phyloP scores from a whole-genome alignment of 192 early-diverging fungal genomes.

The Coemansia sp. region DNA sequence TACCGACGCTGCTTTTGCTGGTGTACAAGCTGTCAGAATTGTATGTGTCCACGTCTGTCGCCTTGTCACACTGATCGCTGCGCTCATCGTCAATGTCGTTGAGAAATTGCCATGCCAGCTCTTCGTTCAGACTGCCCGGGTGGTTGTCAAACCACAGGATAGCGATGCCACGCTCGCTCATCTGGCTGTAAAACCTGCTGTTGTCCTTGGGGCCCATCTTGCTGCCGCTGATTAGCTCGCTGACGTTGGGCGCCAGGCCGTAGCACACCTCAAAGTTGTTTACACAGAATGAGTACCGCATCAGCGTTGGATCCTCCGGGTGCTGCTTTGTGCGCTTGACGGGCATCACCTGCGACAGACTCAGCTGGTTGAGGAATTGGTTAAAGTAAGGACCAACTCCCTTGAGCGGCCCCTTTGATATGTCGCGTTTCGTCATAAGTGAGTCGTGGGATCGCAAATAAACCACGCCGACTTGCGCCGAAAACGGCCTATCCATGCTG shows the following conservation, averaged over 20 bases:
- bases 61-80: background rate
- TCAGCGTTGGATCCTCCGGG: constrained; percentile 18
- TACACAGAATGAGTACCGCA: constrained; percentile 33
- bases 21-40: background rate
- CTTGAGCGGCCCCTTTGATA: constrained; percentile 38
- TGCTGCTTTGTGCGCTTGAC: constrained; percentile 23
- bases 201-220: constrained; percentile 29
- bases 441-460: constrained; percentile 46
- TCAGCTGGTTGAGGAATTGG: constrained; percentile 31
- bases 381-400: constrained; percentile 39
- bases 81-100: background rate
- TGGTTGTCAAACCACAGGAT: constrained; percentile 48
- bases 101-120: constrained; percentile 40
- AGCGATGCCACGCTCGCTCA: constrained; percentile 38
- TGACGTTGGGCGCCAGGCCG: constrained; percentile 50
- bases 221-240: constrained; percentile 39
- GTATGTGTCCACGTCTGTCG: background rate
- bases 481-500: constrained; percentile 39
- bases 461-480: constrained; percentile 33
- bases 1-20: background rate
- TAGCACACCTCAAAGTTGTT: constrained; percentile 42
- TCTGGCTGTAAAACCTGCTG: constrained; percentile 23
- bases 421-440: constrained; percentile 21
- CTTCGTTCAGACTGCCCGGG: constrained; percentile 20
- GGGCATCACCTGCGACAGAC: constrained; percentile 5